Evolutionary conservation across 1,139 yeast genomes (phyloP).

Genomic region (Scheffersomyces stambukii): DNA sequence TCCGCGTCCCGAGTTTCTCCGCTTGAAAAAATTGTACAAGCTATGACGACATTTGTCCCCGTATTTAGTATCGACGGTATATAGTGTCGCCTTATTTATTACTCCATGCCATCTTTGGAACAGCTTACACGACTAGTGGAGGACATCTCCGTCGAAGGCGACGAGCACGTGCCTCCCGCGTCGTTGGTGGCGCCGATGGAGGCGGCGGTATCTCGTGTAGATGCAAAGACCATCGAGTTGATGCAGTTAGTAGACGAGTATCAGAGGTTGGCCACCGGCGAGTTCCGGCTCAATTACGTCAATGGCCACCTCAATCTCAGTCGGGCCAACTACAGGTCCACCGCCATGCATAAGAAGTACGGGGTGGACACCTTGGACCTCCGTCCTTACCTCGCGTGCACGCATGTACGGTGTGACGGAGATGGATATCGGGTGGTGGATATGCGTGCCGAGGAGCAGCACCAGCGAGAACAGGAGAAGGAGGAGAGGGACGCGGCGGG

Average conservation of each 20-base stretch:
- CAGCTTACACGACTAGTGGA: neutral
- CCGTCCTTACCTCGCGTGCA: constrained; percentile 26
- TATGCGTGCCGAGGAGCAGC: constrained; percentile 4
- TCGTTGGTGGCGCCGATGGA: no score
- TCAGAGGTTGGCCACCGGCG: constrained; percentile 18
- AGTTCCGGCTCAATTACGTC: constrained; percentile 18
- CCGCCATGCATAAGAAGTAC: constrained; percentile 16
- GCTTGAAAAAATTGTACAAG: constrained; percentile 40
- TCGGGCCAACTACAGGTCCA: constrained; percentile 31
- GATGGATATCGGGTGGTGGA: constrained; percentile 13
- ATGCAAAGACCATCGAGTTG: constrained; percentile 18
- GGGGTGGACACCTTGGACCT: constrained; percentile 25
- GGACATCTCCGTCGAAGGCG: neutral
- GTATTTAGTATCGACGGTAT: neutral
- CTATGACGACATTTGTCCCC: constrained; percentile 10
- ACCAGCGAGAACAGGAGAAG: constrained; percentile 1
- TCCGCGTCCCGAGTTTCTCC: constrained; percentile 39
- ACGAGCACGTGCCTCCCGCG: no score
- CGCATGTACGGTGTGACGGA: constrained; percentile 11
- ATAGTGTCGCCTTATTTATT: neutral
- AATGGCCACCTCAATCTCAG: constrained; percentile 35
- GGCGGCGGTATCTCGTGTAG: constrained; percentile 10
- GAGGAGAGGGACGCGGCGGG: constrained; percentile 4
- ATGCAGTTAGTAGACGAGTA: constrained; percentile 27
- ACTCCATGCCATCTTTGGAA: neutral